Conservation (phyloP, 1,284 basidiomycete species). For the Rugosomyces carneus region DNA sequence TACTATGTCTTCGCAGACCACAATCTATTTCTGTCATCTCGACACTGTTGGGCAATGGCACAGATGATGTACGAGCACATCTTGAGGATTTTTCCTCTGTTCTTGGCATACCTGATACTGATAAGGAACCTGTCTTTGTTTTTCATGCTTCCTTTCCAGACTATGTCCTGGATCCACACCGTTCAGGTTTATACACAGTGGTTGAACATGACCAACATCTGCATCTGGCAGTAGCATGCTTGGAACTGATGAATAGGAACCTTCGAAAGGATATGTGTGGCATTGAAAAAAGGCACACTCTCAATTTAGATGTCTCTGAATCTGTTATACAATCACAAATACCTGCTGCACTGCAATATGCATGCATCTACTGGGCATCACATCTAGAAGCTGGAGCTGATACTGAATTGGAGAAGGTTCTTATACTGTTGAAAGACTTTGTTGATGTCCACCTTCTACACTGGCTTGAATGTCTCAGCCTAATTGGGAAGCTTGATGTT, state of each 20-base stretch:
- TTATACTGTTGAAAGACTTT: background rate
- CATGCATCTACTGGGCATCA: conserved; percentile 6
- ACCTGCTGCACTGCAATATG: conserved; percentile 2
- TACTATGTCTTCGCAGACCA: background rate
- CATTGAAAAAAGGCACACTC: background rate
- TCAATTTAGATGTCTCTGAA: background rate
- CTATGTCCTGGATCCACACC: conserved; percentile 5
- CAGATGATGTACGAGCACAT: background rate
- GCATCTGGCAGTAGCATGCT: background rate
- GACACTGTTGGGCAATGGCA: background rate
- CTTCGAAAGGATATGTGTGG: conserved; percentile 7
- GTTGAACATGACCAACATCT: background rate
- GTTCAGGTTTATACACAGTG: conserved; percentile 1
- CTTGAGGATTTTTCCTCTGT: conserved; percentile 2
- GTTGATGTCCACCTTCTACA: background rate
- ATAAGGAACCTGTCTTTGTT: background rate
- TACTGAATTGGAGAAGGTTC: background rate
- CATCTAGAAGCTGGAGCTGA: background rate
- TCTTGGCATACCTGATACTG: background rate
- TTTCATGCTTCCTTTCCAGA: conserved; percentile 9
- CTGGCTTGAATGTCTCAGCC: background rate
- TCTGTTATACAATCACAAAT: background rate
- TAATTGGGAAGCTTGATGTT: background rate
- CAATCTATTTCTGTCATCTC: background rate
- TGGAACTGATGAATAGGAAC: conserved; percentile 3